A percentile compares a stretch with the other conserved stretches of the same genome.
These are phyloP conservation scores for Acanthamoeba lenticulata DNA, from an alignment of 208 protist genomes.

Conservation along the genomic window DNA sequence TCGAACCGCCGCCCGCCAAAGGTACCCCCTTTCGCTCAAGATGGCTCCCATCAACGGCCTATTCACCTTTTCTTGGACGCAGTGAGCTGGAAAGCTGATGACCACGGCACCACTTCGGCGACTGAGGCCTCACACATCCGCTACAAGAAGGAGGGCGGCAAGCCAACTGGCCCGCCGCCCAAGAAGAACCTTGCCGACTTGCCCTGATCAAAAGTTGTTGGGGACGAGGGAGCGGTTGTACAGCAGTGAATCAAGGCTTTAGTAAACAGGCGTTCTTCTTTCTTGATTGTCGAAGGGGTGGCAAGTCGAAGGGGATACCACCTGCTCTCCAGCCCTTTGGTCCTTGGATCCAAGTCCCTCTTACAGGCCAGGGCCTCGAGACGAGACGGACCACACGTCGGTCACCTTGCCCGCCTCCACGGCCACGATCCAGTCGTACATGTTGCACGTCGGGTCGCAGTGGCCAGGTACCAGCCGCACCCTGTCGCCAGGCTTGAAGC, in stretches of 20 bases:
- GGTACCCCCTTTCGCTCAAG: not conserved
- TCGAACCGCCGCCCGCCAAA: slow-evolving; percentile 37
- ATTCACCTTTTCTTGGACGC: not conserved
- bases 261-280: too few relatives aligned
- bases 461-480: not conserved
- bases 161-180: slow-evolving; percentile 17
- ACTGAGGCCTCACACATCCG: not conserved
- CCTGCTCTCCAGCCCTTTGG: too few relatives aligned
- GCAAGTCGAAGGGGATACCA: too few relatives aligned
- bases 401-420: not conserved
- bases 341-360: not conserved
- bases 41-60: not conserved
- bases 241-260: too few relatives aligned
- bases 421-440: not conserved
- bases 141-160: slow-evolving; percentile 27
- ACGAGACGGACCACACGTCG: not conserved
- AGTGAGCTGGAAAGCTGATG: slow-evolving; percentile 1
- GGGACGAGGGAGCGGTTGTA: too few relatives aligned
- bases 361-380: not conserved
- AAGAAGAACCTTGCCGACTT: slow-evolving; percentile 47
- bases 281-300: too few relatives aligned
- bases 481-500: not conserved
- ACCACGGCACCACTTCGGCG: not conserved
- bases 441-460: not conserved
- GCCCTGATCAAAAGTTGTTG: too few relatives aligned